Evolutionary conservation across 2,329 filamentous ascomycete species (phyloP).

Genomic region (Scedosporium dehoogii): DNA sequence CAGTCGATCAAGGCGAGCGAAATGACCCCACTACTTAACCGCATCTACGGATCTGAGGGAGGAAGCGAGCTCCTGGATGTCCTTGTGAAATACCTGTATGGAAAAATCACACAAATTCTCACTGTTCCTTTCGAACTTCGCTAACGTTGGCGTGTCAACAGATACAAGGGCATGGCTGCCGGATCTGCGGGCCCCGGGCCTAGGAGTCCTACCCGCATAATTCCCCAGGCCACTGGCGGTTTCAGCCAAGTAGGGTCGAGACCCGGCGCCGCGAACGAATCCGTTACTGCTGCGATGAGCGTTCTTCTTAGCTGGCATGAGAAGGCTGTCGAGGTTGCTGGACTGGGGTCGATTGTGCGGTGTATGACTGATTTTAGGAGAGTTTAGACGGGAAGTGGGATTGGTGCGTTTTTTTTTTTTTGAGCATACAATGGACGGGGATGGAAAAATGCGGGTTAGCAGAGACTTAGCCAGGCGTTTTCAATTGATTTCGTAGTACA

Average conservation of each 20-base stretch:
- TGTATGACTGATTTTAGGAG: conserved; percentile 95
- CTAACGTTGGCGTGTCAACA: conserved; percentile 22
- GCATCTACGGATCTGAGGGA: conserved; percentile 67
- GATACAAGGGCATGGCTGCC: conserved; percentile 81
- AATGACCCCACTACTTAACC: conserved; percentile 79
- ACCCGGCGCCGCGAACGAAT: conserved; percentile 46
- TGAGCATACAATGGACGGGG: neutral
- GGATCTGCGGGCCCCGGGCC: conserved; percentile 33
- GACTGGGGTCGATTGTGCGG: conserved; percentile 80
- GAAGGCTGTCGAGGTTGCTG: conserved; percentile 91
- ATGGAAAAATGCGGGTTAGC: neutral
- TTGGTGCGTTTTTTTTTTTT: neutral
- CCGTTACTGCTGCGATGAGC: conserved; percentile 84
- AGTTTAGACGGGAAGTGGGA: conserved; percentile 26
- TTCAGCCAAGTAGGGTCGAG: conserved; percentile 69
- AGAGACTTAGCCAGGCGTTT: neutral
- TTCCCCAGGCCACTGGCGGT: conserved; percentile 68
- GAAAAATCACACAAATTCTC: conserved; percentile 12
- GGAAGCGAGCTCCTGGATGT: conserved; percentile 83
- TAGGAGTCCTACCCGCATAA: conserved; percentile 31
- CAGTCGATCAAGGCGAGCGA: conserved; percentile 95
- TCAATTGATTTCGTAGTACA: neutral
- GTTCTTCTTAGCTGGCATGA: conserved; percentile 97
- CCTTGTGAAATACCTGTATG: conserved; percentile 95
- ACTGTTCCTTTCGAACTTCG: neutral